Evolutionary conservation across 441 rosid genomes (phyloP), one percentile per base, ranked within the genome.

Genomic region (Capsella rubella): DNA sequence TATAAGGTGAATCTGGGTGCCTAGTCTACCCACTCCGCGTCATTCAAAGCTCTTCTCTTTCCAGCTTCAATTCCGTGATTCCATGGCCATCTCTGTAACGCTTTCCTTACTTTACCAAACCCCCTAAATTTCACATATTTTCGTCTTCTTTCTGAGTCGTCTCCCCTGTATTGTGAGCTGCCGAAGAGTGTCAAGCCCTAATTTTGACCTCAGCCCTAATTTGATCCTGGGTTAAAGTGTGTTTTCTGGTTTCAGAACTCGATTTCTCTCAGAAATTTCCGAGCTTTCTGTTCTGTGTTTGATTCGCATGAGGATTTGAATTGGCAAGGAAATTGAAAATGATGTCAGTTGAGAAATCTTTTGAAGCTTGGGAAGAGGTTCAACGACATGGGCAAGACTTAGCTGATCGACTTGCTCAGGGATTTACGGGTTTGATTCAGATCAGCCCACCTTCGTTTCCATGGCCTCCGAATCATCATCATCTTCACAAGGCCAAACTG

Each of bases 321-420:
- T 54, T 35, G 37, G 12, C n/a, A 52, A n/a, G 21, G 54, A 43
- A 45, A 57, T 1, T 5, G 35, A 59, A 39, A n/a, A 18, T 11
- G 21, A 87, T 88, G 93, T 89, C 92, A 5, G 89, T 85, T 39
- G 97, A 88, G 81, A 86, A 92, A 71, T 86, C 95, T 4, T 83
- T 92, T 29, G 93, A 88, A 77, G 92, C 95, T 28, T 89, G 95
- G 95, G 95, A 89, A 71, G 95, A 88, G 87, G 93, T 91, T 49
- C 97, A 91, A 79, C 80, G 97, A 67, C 97, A 91, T 67, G 94
- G 97, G 11, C 94, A 81, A 79, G 97, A 89, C 82, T 76, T 91
- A 6, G 97, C 97, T 10, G 97, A 89, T 79, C 78, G 91, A 72
- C 78, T 92, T n/a, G 90, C 97, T 3, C 97, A 92, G 67, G 91